Conservation (phyloP, 768 basidiomycete species). For the Phallus indusiatus region DNA sequence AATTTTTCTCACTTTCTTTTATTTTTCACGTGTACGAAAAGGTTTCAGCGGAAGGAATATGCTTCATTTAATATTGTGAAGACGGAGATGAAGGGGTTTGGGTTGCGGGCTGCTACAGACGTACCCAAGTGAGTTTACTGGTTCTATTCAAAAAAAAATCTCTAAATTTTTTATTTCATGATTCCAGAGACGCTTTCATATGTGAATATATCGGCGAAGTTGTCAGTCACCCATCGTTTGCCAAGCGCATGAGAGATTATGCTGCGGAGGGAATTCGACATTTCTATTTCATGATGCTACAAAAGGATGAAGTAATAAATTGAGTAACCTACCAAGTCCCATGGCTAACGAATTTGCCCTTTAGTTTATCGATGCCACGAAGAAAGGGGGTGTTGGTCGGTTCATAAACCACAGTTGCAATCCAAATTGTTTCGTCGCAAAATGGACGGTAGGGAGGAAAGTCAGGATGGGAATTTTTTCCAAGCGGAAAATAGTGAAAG, state of each 20-base stretch:
- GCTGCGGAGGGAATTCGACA: slow-evolving; percentile 88
- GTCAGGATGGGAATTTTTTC: slow-evolving; percentile 98
- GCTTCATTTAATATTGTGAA: slow-evolving; percentile 81
- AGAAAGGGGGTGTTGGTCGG: slow-evolving; percentile 90
- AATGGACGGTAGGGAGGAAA: slow-evolving; percentile 86
- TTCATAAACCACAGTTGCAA: slow-evolving; percentile 98
- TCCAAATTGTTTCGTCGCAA: slow-evolving; percentile 96
- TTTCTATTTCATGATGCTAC: slow-evolving; percentile 99
- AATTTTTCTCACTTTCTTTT: background rate
- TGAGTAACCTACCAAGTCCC: background rate
- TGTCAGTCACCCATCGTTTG: slow-evolving; percentile 76
- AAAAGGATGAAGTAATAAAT: slow-evolving; percentile 78
- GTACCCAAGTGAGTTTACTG: slow-evolving; percentile 47
- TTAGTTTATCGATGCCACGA: slow-evolving; percentile 98
- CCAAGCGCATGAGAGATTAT: slow-evolving; percentile 91
- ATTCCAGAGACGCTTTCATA: slow-evolving; percentile 74
- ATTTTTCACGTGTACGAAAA: slow-evolving; percentile 21
- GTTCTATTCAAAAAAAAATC: background rate
- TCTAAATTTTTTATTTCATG: background rate
- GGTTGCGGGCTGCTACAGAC: slow-evolving; percentile 68
- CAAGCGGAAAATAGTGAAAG: slow-evolving; percentile 61
- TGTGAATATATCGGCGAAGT: slow-evolving; percentile 99
- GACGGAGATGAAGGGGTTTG: slow-evolving; percentile 95
- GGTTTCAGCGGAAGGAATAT: slow-evolving; percentile 83
- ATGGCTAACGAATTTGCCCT: background rate